Conservation (phyloP, 139 green algal genomes). For the Nannochloris sp. region DNA sequence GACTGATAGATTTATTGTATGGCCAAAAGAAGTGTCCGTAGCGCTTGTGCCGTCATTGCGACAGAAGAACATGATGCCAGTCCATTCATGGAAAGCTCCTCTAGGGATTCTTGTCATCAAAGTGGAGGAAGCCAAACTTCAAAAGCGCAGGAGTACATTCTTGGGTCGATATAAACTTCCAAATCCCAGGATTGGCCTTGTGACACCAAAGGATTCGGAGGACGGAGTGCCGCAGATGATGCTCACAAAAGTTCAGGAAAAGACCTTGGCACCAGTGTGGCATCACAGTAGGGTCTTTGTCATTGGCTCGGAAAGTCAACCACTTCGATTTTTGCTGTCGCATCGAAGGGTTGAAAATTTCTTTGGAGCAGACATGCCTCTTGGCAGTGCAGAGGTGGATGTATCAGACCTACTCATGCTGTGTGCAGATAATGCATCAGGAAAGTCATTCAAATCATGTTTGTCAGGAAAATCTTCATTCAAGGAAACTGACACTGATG, state of each 20-base stretch:
- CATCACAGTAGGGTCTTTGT: conserved; percentile 17
- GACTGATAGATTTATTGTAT: conserved; percentile 6
- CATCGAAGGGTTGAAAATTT: conserved; percentile 21
- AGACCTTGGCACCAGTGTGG: conserved; percentile 13
- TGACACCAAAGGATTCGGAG: conserved; percentile 6
- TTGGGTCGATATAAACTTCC: conserved; percentile 20
- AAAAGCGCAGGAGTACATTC: conserved; percentile 20
- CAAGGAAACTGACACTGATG: neutral
- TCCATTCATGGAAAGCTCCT: conserved; percentile 8
- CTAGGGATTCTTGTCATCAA: conserved; percentile 22
- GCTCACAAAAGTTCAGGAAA: conserved; percentile 15
- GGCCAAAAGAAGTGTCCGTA: conserved; percentile 4
- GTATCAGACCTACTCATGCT: neutral
- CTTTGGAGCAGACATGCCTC: conserved; percentile 25
- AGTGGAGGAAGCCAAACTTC: conserved; percentile 17
- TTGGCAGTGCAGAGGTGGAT: conserved; percentile 12
- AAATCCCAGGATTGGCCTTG: conserved; percentile 15
- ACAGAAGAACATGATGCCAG: conserved; percentile 8
- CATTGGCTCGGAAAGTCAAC: conserved; percentile 9
- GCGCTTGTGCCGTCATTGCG: neutral
- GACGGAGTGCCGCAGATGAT: conserved; percentile 14
- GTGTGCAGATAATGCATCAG: neutral
- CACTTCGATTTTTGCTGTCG: conserved; percentile 19
- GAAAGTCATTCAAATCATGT: too few relatives aligned
- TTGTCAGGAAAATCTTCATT: neutral